phyloP scores from a whole-genome alignment of 805 yeast species.

The Wickerhamomyces bisporus region DNA sequence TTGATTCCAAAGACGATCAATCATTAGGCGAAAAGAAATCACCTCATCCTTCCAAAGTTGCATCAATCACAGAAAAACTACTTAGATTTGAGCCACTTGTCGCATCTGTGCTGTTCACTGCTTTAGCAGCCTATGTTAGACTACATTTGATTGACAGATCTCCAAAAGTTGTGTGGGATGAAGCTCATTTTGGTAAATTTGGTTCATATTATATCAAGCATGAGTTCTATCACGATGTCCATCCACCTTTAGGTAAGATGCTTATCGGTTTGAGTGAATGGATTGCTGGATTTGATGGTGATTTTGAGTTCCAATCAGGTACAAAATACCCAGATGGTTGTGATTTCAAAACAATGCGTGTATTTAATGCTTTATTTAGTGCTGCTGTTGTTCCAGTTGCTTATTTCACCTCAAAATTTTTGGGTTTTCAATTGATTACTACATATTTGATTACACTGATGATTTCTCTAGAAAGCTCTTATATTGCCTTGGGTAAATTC shows the following conservation, averaged over 20 bases:
- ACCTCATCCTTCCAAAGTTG: background rate
- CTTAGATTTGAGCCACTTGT: conserved; percentile 15
- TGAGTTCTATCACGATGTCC: conserved; percentile 82
- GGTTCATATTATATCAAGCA: conserved; percentile 76
- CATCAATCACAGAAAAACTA: background rate
- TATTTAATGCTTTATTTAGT: conserved; percentile 66
- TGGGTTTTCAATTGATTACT: conserved; percentile 46
- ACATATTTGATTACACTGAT: conserved; percentile 56
- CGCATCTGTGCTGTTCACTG: conserved; percentile 41
- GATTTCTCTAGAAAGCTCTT: conserved; percentile 65
- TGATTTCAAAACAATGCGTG: conserved; percentile 61
- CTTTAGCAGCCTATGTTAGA: conserved; percentile 48
- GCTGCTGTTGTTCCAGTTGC: conserved; percentile 66
- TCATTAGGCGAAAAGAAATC: background rate
- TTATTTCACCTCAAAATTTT: conserved; percentile 59
- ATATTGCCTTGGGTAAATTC: conserved; percentile 66
- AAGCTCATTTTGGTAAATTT: conserved; percentile 85
- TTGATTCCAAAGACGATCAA: background rate
- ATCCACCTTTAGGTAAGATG: conserved; percentile 84
- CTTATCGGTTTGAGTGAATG: conserved; percentile 73
- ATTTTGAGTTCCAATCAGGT: conserved; percentile 72
- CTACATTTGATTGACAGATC: conserved; percentile 53
- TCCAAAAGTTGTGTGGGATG: conserved; percentile 77
- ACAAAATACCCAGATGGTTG: conserved; percentile 54
- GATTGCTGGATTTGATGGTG: conserved; percentile 76